Base-by-base conservation (phyloP, 2,329 filamentous ascomycete genomes). In the Setomelanomma holmii region DNA sequence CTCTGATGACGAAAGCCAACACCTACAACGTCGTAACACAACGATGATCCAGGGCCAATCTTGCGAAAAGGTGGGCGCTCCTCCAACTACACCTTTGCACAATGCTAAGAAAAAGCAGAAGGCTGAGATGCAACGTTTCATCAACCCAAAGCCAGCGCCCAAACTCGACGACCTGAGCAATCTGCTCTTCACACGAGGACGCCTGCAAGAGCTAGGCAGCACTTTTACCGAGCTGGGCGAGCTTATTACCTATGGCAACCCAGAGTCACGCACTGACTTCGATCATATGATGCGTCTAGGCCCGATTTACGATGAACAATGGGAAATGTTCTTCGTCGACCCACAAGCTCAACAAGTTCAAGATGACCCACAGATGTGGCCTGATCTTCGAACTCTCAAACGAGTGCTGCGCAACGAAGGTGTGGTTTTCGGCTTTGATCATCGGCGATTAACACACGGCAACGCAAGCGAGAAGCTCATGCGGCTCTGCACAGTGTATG, bases 261-360 rank as follows among this genome's bases (percentile, higher is more conserved):
- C 56, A 8, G 21, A n/a, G 1, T 11, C 33, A 5, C 14, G 45
- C 7, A 5, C 17, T 1, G 58, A 60, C 1, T 48, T 60, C 11
- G 39, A 52, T 20, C 35, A 49, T 5, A 53, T 61, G 58, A 30
- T 61, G 1, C 36, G 35, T 14, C 33, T 57, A 6, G 56, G 56
- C 10, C 23, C 43, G 0, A 23, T 51, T 20, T 61, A 61, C 22
- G 49, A 57, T 10, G 40, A 49, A 7, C 48, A 54, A 14, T 62
- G 54, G 54, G 39, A 33, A 1, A 7, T 12, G 7, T 51, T 51
- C 24, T 60, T 60, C 19, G 20, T 23, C 10, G 24, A 35, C 1
- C 24, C 12, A 10, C 34, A 40, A 14, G 27, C 19, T 10, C 23
- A 39, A 14, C 1, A 10, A 4, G 4, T 19, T 5, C 14, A 30